Base-by-base conservation (phyloP, 2,329 filamentous ascomycete species). In the Coniochaeta prunicola region DNA sequence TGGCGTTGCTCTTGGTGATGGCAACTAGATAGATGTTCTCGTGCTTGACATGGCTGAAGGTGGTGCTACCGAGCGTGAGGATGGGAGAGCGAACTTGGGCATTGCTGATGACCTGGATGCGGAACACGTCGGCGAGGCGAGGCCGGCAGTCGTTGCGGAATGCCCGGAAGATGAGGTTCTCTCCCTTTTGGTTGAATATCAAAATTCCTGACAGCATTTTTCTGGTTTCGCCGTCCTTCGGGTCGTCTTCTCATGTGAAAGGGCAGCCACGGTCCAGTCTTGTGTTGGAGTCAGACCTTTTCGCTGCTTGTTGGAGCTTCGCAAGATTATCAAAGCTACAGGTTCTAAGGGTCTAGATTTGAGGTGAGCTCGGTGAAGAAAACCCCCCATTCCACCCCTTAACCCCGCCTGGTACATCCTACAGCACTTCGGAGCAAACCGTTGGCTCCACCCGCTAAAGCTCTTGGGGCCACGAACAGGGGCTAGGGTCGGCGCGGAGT, bases 51-150 rank as follows among this genome's bases (percentile, higher is more conserved):
- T 99, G 94, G 80, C 92, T 96, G 76, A 99, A 99, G 53, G 96
- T 99, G 59, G 94, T 99, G 73, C 91, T 96, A 64, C 96, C 94
- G 59, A 99, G 86, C 4, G 94, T 99, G 68, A 99, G 82, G 76
- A 99, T 97, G 60, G 94, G 94, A 65, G 94, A 97, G 66, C 96
- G 91, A 61, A 99, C 94, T 74, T 97, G 92, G 57, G 94, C 88
- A 74, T 99, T 99, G 68, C 92, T 96, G 74, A 99, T 97, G 77
- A 99, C 93, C 73, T 99, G 94, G 74, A 99, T 99, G 75, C 94
- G 92, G 77, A 99, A 99, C 78, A 99, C 93, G 73, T 99, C 94
- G 77, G 94, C 94, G 64, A 99, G 89, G 57, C 94, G 91, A 58
- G 94, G 94, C 59, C 96, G 91, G 77, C 94, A 97, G 78, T 99